Conservation (phyloP, 2,329 filamentous ascomycete species). For the Ceratocystis cubensis region DNA sequence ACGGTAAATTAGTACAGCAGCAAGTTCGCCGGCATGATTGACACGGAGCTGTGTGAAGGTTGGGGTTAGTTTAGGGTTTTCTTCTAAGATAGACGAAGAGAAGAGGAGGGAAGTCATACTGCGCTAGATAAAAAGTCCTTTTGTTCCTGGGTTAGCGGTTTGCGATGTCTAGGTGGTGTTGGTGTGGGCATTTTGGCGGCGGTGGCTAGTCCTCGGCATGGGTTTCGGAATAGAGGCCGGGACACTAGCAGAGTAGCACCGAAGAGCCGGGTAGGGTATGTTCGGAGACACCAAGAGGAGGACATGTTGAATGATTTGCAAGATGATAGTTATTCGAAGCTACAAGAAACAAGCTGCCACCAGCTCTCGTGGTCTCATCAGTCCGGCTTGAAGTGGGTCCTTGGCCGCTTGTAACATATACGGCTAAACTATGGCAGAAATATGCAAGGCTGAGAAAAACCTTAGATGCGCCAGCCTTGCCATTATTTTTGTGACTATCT, state of each 20-base stretch:
- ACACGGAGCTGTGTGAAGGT: conserved; percentile 56
- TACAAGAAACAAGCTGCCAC: too few relatives aligned
- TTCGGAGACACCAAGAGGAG: not conserved
- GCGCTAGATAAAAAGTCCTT: conserved; percentile 64
- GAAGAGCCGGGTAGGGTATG: not conserved
- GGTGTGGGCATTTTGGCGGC: conserved; percentile 24
- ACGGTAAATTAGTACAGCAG: conserved; percentile 85
- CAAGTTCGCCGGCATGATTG: conserved; percentile 96
- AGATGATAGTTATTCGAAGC: not conserved
- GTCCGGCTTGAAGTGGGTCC: not conserved
- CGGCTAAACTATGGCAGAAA: not conserved
- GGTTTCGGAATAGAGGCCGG: not conserved
- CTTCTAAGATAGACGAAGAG: not conserved
- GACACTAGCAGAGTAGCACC: not conserved
- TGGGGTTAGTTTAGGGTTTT: not conserved
- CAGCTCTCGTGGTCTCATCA: not conserved
- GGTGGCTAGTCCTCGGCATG: conserved; percentile 17
- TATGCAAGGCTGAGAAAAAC: not conserved
- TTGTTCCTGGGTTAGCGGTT: conserved; percentile 57
- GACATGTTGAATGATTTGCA: not conserved
- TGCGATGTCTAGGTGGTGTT: conserved; percentile 31
- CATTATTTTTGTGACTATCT: not conserved
- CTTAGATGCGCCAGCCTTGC: not conserved
- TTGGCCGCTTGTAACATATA: not conserved
- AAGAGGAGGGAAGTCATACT: conserved; percentile 29